Percentiles rank a stretch among this genome's conserved stretches.
Evolutionary conservation across 768 basidiomycete genomes (phyloP).

Genomic region (Auricularia auricula-judae): DNA sequence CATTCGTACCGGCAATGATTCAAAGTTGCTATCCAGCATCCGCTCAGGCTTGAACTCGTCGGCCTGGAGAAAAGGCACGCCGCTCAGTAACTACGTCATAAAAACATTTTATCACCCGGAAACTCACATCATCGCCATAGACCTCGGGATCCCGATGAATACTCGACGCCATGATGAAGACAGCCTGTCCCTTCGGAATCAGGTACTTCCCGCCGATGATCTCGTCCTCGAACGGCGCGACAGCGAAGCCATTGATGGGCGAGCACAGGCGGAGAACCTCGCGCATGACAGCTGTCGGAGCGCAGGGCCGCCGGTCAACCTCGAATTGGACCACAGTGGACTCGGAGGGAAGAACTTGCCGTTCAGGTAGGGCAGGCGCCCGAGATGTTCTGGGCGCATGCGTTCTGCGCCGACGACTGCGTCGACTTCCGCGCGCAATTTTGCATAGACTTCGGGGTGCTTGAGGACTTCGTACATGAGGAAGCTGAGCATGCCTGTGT

Average conservation of each 20-base stretch:
- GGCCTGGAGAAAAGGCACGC: slow-evolving; percentile 10
- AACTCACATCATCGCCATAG: slow-evolving; percentile 39
- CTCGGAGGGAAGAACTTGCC: slow-evolving; percentile 14
- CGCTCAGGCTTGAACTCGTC: slow-evolving; percentile 35
- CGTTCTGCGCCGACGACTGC: slow-evolving; percentile 28
- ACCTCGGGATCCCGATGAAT: slow-evolving; percentile 30
- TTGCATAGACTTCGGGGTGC: slow-evolving; percentile 30
- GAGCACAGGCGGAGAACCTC: slow-evolving; percentile 28
- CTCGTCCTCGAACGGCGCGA: slow-evolving; percentile 26
- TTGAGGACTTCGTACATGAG: slow-evolving; percentile 34
- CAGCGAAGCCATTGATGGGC: slow-evolving; percentile 25
- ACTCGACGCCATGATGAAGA: slow-evolving; percentile 20
- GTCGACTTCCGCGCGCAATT: slow-evolving; percentile 38
- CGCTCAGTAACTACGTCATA: neutral
- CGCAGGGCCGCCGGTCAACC: neutral
- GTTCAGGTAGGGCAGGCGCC: slow-evolving; percentile 31
- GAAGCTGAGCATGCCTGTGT: slow-evolving; percentile 27
- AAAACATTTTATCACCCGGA: neutral
- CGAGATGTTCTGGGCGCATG: slow-evolving; percentile 28
- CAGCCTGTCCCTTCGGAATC: slow-evolving; percentile 20
- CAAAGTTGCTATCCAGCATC: slow-evolving; percentile 38
- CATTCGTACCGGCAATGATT: slow-evolving; percentile 29
- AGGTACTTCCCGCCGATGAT: slow-evolving; percentile 31
- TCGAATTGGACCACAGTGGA: neutral
- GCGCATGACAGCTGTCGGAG: slow-evolving; percentile 20